Conservation (phyloP, 2,329 filamentous ascomycete species). For the Aspergillus novofumigatus region DNA sequence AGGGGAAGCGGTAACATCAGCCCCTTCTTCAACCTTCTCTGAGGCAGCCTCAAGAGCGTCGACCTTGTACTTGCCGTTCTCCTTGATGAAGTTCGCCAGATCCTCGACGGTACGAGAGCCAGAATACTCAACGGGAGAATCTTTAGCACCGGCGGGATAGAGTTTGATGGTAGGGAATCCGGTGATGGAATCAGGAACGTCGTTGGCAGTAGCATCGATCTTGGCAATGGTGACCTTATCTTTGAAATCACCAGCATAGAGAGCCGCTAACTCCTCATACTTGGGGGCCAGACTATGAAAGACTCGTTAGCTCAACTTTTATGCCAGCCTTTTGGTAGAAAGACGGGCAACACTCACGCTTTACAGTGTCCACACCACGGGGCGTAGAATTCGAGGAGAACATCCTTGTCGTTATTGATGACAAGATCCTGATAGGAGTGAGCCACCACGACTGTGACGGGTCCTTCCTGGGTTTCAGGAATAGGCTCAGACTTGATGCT, state of each 20-base stretch:
- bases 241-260: conserved; percentile 51
- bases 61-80: conserved; percentile 88
- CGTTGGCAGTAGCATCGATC: conserved; percentile 93
- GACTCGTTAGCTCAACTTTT: conserved; percentile 4
- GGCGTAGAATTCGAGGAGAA: conserved; percentile 96
- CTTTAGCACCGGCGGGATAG: conserved; percentile 86
- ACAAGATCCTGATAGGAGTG: conserved; percentile 91
- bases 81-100: conserved; percentile 84
- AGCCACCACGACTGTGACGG: conserved; percentile 84
- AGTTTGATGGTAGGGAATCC: conserved; percentile 99
- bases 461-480: conserved; percentile 86
- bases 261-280: conserved; percentile 60
- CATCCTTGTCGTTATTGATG: conserved; percentile 91
- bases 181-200: conserved; percentile 92
- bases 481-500: conserved; percentile 98
- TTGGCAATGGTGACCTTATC: conserved; percentile 70
- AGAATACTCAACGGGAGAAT: conserved; percentile 76
- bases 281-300: conserved; percentile 56
- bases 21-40: conserved; percentile 50
- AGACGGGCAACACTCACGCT: conserved; percentile 42
- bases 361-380: conserved; percentile 75
- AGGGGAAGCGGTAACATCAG: conserved; percentile 25
- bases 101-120: conserved; percentile 89
- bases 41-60: conserved; percentile 57
- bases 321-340: background rate